Evolutionary conservation across 768 basidiomycete genomes (phyloP), one percentile per base, ranked within the genome.

Genomic region (Lanmaoa rubissima): DNA sequence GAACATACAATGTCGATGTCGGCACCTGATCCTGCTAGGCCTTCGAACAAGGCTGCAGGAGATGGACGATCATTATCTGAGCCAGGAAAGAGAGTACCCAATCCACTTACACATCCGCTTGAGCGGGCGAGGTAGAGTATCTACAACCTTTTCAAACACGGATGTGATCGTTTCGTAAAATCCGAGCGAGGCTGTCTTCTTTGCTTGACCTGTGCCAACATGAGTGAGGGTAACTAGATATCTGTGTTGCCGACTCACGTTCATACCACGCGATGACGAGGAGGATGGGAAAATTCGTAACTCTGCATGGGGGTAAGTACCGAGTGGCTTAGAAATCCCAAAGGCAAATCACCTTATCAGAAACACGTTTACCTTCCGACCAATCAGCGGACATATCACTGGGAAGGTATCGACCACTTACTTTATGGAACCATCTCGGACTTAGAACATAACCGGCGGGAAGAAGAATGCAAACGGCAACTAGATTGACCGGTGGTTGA

Each of bases 351-450:
- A 88, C 87, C 90, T 82, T 64, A 94, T 94, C 80, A 92, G 81
- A 65, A 92, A 89, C 1, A 94, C 92, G 61, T 94, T 94, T 64
- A 93, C 82, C 90, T 92, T 57, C 4, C 48, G 12, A 31, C 31
- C 9, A 45, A 53, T 71, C 26, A 71, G 57, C 38, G 42, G 26
- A 60, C 53, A 65, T 43, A 26, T 50, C 39, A 24, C 48, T 43
- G 47, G 32, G 43, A 54, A 38, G 31, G 19, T 17, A 34, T 58
- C 7, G 34, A 31, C 8, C n/a, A 60, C 67, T 51, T 65, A 90
- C 90, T 77, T 98, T 98, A 70, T 98, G 96, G 69, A 98, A 98
- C 94, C 94, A 98, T 52, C 96, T 80, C n/a, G 94, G 93, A 8
- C 81, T 81, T n/a, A 97, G 77, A 50, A 94, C 73, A 69, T 90